These are phyloP conservation scores for Cornus suecica DNA, from an alignment of 148 eudicot genomes.

Conservation along the genomic window DNA sequence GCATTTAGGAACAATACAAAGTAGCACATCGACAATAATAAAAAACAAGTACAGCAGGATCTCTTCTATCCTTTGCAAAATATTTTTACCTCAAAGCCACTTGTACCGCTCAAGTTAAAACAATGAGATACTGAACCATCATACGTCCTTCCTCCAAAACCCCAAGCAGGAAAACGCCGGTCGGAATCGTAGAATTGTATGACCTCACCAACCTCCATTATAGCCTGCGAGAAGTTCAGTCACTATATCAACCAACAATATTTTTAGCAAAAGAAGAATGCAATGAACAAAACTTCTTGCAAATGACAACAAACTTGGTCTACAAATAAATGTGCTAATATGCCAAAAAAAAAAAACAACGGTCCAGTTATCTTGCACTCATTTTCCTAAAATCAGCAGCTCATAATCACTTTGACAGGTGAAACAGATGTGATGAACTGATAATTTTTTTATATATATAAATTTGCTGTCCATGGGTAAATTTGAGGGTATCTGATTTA, in stretches of 20 bases:
- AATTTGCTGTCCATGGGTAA: too few species aligned
- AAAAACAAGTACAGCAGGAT: too few species aligned
- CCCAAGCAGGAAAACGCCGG: conserved; percentile 86
- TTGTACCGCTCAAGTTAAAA: conserved; percentile 62
- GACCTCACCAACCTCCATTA: conserved; percentile 80
- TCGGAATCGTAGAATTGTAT: conserved; percentile 90
- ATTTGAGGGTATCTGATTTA: too few species aligned
- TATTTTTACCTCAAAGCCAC: conserved; percentile 33
- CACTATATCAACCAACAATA: too few species aligned
- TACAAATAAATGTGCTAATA: too few species aligned
- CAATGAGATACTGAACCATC: conserved; percentile 71
- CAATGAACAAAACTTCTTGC: too few species aligned
- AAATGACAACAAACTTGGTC: background rate
- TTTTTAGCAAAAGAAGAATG: too few species aligned
- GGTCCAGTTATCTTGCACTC: too few species aligned
- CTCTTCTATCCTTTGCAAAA: background rate
- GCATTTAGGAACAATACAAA: too few species aligned
- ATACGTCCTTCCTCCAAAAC: conserved; percentile 65
- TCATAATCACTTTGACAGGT: background rate
- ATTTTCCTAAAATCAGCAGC: background rate
- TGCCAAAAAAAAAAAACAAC: background rate
- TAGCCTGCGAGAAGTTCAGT: conserved; percentile 56
- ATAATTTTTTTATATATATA: too few species aligned
- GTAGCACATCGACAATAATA: too few species aligned
- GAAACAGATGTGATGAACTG: background rate